phyloP scores from a whole-genome alignment of 768 basidiomycete genomes.

The Tephrocybe rancida region DNA sequence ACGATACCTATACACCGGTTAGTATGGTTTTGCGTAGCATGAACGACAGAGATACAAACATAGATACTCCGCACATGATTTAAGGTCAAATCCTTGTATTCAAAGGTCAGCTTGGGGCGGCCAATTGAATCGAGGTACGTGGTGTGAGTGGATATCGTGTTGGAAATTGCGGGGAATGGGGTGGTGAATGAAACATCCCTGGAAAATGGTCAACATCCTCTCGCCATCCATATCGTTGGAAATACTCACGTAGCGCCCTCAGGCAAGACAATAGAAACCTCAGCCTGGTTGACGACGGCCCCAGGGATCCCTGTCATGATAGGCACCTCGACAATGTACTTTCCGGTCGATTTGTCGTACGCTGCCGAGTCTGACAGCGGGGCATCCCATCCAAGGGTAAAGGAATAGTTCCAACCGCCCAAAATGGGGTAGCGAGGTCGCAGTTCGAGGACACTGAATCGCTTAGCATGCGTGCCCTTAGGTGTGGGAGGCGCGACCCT shows the following conservation, averaged over 20 bases:
- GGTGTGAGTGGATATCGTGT: slow-evolving; percentile 63
- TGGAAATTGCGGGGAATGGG: slow-evolving; percentile 77
- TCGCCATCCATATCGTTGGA: background rate
- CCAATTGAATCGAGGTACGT: slow-evolving; percentile 94
- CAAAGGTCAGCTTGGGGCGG: slow-evolving; percentile 75
- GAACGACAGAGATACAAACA: slow-evolving; percentile 49
- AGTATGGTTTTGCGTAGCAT: background rate
- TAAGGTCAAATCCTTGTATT: slow-evolving; percentile 75
- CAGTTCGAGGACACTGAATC: slow-evolving; percentile 76
- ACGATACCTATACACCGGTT: slow-evolving; percentile 67
- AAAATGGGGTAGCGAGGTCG: slow-evolving; percentile 90
- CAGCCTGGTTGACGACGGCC: slow-evolving; percentile 78
- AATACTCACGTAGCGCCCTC: slow-evolving; percentile 91
- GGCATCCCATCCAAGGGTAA: slow-evolving; percentile 94
- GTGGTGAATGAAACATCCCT: slow-evolving; percentile 78
- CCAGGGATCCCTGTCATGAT: slow-evolving; percentile 83
- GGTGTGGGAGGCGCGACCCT: slow-evolving; percentile 67
- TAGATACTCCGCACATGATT: slow-evolving; percentile 81
- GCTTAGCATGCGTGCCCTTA: slow-evolving; percentile 51
- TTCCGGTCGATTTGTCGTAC: slow-evolving; percentile 62
- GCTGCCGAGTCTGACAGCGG: slow-evolving; percentile 73
- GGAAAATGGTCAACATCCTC: slow-evolving; percentile 11
- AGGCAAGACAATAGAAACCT: slow-evolving; percentile 81
- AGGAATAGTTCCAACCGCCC: slow-evolving; percentile 97
- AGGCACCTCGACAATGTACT: slow-evolving; percentile 79